Conservation (phyloP, 192 early-diverging fungal genomes). For the Podila minutissima region DNA sequence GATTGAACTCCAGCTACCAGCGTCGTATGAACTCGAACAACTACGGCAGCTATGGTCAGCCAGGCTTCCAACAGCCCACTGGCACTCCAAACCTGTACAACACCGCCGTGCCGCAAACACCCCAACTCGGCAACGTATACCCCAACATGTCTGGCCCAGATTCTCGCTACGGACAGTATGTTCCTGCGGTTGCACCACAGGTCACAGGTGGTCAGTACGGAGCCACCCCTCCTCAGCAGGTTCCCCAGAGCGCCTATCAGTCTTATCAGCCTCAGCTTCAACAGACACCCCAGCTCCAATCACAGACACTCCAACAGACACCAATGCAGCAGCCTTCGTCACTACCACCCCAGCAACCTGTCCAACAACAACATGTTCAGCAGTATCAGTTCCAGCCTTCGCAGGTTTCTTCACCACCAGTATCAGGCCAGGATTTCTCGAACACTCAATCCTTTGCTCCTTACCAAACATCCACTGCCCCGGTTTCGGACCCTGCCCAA, state of each 20-base stretch:
- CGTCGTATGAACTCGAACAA: constrained; percentile 34
- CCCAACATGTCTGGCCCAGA: constrained; percentile 18
- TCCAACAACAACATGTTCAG: not conserved
- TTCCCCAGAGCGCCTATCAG: constrained; percentile 14
- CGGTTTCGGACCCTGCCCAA: too few relatives aligned
- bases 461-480: too few relatives aligned
- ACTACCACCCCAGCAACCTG: too few relatives aligned
- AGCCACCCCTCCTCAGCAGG: constrained; percentile 3
- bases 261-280: constrained; percentile 9
- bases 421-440: too few relatives aligned
- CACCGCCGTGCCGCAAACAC: constrained; percentile 18
- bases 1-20: constrained; percentile 38
- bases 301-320: not conserved
- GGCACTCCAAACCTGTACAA: constrained; percentile 20
- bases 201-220: constrained; percentile 11
- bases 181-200: constrained; percentile 8
- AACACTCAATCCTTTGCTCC: too few relatives aligned
- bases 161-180: constrained; percentile 39
- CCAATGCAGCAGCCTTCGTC: constrained; percentile 19
- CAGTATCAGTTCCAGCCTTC: not conserved
- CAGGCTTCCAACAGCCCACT: constrained; percentile 1
- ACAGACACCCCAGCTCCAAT: not conserved
- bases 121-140: constrained; percentile 34
- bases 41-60: constrained; percentile 25
- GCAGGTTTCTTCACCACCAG: too few relatives aligned